These are phyloP conservation scores for Xylaria flabelliformis DNA, from an alignment of 495 filamentous ascomycete genomes.

Conservation along the genomic window DNA sequence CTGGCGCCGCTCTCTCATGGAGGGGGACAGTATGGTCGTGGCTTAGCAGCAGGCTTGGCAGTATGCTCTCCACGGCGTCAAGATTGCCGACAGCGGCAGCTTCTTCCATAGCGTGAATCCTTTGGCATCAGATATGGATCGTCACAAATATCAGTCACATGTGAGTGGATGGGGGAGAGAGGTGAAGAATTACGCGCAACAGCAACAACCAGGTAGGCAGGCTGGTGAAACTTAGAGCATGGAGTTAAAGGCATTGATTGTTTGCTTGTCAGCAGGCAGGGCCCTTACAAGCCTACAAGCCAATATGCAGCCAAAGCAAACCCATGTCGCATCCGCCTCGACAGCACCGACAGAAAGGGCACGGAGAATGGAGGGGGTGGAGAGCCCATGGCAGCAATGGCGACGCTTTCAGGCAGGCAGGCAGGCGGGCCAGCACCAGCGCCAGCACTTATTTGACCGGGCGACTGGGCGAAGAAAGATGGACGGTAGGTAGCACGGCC, in stretches of 20 bases:
- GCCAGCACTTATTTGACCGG: slow-evolving; percentile 10
- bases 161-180: slow-evolving; percentile 7
- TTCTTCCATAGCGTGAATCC: slow-evolving; percentile 33
- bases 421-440: neutral
- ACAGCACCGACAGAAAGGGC: slow-evolving; percentile 22
- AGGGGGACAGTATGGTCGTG: slow-evolving; percentile 26
- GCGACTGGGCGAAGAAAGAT: neutral
- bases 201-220: slow-evolving; percentile 20
- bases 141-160: slow-evolving; percentile 22
- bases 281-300: neutral
- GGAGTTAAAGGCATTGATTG: slow-evolving; percentile 14
- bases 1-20: slow-evolving; percentile 29
- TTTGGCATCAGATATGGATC: slow-evolving; percentile 28
- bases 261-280: slow-evolving; percentile 26
- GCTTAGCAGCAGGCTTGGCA: slow-evolving; percentile 29
- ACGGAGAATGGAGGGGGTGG: slow-evolving; percentile 16
- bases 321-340: slow-evolving; percentile 25
- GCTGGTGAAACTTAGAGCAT: slow-evolving; percentile 12
- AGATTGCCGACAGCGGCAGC: slow-evolving; percentile 31
- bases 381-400: slow-evolving; percentile 4
- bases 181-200: slow-evolving; percentile 24
- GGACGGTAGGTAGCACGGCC: slow-evolving; percentile 18
- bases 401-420: slow-evolving; percentile 13
- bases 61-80: slow-evolving; percentile 29
- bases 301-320: slow-evolving; percentile 6